Base-by-base conservation (phyloP, 1,139 yeast species). In the Yamadazyma diddensiae region DNA sequence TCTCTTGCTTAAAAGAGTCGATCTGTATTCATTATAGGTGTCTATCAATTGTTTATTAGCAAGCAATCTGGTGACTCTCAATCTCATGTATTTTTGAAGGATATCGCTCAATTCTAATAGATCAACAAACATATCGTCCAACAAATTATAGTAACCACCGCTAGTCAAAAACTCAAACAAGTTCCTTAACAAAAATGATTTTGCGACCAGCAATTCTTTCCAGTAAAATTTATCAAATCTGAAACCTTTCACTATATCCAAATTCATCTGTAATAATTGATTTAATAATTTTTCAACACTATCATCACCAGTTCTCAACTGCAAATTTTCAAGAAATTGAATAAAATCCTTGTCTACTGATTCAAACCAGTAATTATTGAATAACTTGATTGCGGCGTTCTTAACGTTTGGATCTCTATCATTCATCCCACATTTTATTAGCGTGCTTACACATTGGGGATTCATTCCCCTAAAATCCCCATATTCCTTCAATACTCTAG, bases 361-460 rank as follows among this genome's bases (percentile, higher is more conserved):
- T 15, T 74, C 75, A 34, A 85, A 70, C 97, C 97, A 92, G 29
- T 73, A 71, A 18, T 65, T 63, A 6, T 84, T 71, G 34, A 92
- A 70, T 79, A 88, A 73, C 41, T 76, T 76, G 1, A 71, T 61
- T 2, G 96, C 88, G 0, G 96, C 94, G 18, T 62, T 63, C 41
- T 78, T 68, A 1, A 92, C 97, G 5, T 68, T 50, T 6, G 70
- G 76, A 42, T 90, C 96, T 43, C 97, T 77, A 57, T 92, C 98
- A 42, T 78, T 77, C 31, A 92, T 65, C 2, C 98, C 98, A 88
- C 95, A 85, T 30, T 70, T 68, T 20, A 92, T 64, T 15, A 92
- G 55, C 41, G 73, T 71, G 38, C 83, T 92, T 31, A 95, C 63
- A 31, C 75, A 66, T n/a, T 65, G 65, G 28, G 74, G 62, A 31